Conservation (phyloP, 768 basidiomycete genomes). For the Pisolithus orientalis region DNA sequence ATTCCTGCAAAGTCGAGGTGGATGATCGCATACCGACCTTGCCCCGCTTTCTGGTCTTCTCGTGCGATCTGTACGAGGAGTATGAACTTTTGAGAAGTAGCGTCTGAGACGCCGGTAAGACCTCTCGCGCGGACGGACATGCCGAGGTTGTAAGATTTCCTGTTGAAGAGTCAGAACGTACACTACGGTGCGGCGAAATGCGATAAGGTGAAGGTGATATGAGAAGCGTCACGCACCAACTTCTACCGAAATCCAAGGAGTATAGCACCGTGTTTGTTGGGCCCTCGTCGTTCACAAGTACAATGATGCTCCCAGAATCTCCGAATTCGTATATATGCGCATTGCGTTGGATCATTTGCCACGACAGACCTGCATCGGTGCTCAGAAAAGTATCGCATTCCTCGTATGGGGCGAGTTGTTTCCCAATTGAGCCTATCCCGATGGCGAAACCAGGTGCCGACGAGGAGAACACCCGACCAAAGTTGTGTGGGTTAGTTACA, state of each 20-base stretch:
- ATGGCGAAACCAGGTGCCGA: constrained; percentile 92
- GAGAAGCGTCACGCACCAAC: constrained; percentile 55
- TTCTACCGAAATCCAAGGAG: constrained; percentile 74
- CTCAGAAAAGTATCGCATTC: constrained; percentile 93
- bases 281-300: constrained; percentile 84
- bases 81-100: constrained; percentile 94
- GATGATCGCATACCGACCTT: constrained; percentile 63
- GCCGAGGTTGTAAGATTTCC: constrained; percentile 67
- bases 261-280: constrained; percentile 62
- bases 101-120: constrained; percentile 88
- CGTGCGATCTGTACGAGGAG: constrained; percentile 74
- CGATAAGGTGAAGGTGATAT: neutral
- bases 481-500: constrained; percentile 89
- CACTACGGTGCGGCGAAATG: neutral
- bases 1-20: constrained; percentile 79
- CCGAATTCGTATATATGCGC: constrained; percentile 97
- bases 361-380: constrained; percentile 80
- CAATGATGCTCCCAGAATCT: constrained; percentile 74
- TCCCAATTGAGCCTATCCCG: constrained; percentile 91
- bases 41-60: constrained; percentile 43
- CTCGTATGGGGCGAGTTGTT: constrained; percentile 60
- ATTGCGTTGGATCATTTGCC: constrained; percentile 68
- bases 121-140: constrained; percentile 65
- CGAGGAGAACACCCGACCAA: constrained; percentile 90
- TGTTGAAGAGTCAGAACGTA: constrained; percentile 21